These are phyloP conservation scores for Fomitiporia mediterranea DNA, from an alignment of 1,284 basidiomycete genomes.

Conservation along the genomic window DNA sequence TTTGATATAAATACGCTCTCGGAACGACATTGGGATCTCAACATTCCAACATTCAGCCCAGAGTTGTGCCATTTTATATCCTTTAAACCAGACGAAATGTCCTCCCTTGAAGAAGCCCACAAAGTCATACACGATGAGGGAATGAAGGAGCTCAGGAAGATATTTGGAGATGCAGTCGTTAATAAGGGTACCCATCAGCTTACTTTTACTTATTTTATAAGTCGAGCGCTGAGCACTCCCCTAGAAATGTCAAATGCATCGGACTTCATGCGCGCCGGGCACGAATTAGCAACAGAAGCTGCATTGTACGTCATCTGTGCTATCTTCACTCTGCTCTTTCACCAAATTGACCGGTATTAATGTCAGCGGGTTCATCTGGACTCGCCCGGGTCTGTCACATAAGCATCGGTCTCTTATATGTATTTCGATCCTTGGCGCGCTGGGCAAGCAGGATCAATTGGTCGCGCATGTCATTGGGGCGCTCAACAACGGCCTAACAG, in stretches of 20 bases:
- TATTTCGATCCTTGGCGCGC: conserved; percentile 11
- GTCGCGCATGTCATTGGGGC: conserved; percentile 17
- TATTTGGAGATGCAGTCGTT: no score
- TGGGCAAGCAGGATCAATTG: conserved; percentile 16
- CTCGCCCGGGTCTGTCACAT: conserved; percentile 10
- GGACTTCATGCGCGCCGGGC: conserved; percentile 15
- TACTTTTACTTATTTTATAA: background rate
- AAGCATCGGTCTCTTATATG: conserved; percentile 15
- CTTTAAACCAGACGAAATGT: no score
- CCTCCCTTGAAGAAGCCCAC: no score
- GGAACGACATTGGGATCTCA: no score
- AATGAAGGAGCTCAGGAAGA: no score
- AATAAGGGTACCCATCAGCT: no score
- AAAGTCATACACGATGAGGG: no score
- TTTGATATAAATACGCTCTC: no score
- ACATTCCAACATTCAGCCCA: no score
- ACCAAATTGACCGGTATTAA: background rate
- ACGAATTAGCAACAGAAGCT: conserved; percentile 14
- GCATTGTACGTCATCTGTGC: conserved; percentile 6
- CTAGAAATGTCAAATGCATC: conserved; percentile 2
- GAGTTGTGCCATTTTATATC: no score
- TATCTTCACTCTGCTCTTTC: background rate
- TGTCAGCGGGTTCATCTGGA: conserved; percentile 16
- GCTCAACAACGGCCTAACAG: conserved; percentile 15
- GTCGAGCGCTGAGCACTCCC: no score